Percentiles rank a stretch among this genome's conserved stretches.
These are phyloP conservation scores for Rhynchosporium agropyri DNA, from an alignment of 2,329 filamentous ascomycete species.

Conservation along the genomic window DNA sequence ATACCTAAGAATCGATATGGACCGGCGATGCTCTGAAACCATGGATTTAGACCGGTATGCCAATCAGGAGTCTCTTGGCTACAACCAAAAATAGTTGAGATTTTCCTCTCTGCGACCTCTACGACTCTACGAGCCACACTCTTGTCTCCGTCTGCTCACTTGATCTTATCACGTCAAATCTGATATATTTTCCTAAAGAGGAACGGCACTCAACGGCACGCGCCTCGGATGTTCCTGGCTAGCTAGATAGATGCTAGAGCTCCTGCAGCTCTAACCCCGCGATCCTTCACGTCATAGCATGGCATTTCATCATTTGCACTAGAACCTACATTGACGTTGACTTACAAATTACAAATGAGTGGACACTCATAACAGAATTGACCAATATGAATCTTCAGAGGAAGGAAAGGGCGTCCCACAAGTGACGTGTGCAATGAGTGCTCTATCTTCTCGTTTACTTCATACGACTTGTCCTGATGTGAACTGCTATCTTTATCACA, in stretches of 20 bases:
- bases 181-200: too few relatives aligned
- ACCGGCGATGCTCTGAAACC: too few relatives aligned
- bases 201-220: neutral
- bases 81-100: too few relatives aligned
- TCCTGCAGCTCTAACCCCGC: conserved; percentile 5
- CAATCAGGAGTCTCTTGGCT: too few relatives aligned
- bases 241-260: neutral
- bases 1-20: too few relatives aligned
- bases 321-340: neutral
- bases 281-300: conserved; percentile 4
- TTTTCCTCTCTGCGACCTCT: too few relatives aligned
- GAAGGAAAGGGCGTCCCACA: neutral
- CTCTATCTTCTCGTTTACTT: neutral
- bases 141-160: too few relatives aligned
- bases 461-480: neutral
- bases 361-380: neutral
- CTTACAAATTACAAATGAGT: conserved; percentile 14
- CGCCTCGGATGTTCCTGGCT: conserved; percentile 5
- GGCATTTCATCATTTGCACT: conserved; percentile 4
- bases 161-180: too few relatives aligned
- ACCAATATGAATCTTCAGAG: neutral
- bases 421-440: neutral
- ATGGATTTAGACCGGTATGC: too few relatives aligned
- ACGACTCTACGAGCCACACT: too few relatives aligned
- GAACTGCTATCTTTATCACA: neutral